Conservation (phyloP, 2,329 filamentous ascomycete species). For the Xenoacremonium recifei region DNA sequence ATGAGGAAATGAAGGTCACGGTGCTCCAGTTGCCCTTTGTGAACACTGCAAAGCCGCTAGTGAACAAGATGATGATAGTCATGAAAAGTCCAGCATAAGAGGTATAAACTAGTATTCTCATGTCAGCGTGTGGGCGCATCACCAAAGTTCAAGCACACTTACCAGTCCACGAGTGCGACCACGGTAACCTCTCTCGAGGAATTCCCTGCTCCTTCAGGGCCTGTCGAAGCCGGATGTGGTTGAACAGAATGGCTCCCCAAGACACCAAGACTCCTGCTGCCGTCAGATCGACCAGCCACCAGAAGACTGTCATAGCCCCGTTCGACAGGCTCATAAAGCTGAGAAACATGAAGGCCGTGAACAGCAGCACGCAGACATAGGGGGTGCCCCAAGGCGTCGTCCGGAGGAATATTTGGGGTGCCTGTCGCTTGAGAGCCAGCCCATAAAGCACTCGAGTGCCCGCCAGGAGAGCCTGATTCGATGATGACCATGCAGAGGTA, state of each 20-base stretch:
- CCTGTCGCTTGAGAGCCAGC: conserved; percentile 58
- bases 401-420: conserved; percentile 54
- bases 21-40: conserved; percentile 58
- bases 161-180: conserved; percentile 64
- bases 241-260: conserved; percentile 60
- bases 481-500: conserved; percentile 68
- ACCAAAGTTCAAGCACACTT: too few species aligned
- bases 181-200: conserved; percentile 49
- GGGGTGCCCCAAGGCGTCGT: conserved; percentile 64
- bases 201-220: conserved; percentile 57
- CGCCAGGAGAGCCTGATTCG: conserved; percentile 62
- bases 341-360: conserved; percentile 53
- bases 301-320: conserved; percentile 61
- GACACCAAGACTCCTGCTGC: conserved; percentile 62
- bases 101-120: conserved; percentile 58
- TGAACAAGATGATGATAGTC: conserved; percentile 65
- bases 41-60: conserved; percentile 65
- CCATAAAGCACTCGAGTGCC: conserved; percentile 60
- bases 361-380: conserved; percentile 56
- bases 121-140: too few species aligned
- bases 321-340: conserved; percentile 58
- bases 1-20: conserved; percentile 58
- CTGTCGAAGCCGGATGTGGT: conserved; percentile 55
- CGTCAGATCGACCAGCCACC: conserved; percentile 62
- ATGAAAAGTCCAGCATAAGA: conserved; percentile 61